A percentile compares a stretch with the other conserved stretches of the same genome.
Conservation (phyloP, 1,284 basidiomycete genomes). For the Moesziomyces aphidis region DNA sequence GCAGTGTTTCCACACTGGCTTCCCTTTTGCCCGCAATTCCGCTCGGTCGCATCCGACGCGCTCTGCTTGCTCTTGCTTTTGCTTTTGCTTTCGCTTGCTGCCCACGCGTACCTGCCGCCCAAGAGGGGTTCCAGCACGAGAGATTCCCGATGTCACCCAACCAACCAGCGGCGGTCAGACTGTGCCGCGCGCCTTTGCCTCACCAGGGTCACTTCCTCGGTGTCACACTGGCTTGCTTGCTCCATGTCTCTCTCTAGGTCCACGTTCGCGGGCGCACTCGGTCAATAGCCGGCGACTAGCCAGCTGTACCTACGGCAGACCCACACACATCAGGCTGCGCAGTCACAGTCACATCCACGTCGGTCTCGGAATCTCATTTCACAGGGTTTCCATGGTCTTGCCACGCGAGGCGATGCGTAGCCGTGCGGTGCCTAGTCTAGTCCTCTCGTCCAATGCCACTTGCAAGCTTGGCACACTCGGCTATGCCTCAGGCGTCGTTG, state of each 20-base stretch:
- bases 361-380: too few species aligned
- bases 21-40: constrained; percentile 1
- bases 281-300: background rate
- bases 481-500: background rate
- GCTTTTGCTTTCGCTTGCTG: background rate
- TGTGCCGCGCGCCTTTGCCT: background rate
- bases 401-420: background rate
- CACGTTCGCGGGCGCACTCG: background rate
- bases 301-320: background rate
- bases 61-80: background rate
- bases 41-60: constrained; percentile 6
- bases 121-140: background rate
- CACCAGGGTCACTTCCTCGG: background rate
- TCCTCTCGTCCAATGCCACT: too few species aligned
- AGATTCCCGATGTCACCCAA: constrained; percentile 23
- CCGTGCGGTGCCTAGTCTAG: too few species aligned
- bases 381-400: too few species aligned
- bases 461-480: background rate
- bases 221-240: background rate
- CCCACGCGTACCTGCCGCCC: constrained; percentile 5
- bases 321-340: too few species aligned
- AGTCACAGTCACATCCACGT: too few species aligned
- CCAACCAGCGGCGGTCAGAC: constrained; percentile 2
- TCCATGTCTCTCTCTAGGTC: background rate
- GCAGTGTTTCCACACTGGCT: too few species aligned